Percentiles rank a stretch among this genome's conserved stretches.
Evolutionary conservation across 208 protist genomes (phyloP).

Genomic region (Acanthamoeba royreba): DNA sequence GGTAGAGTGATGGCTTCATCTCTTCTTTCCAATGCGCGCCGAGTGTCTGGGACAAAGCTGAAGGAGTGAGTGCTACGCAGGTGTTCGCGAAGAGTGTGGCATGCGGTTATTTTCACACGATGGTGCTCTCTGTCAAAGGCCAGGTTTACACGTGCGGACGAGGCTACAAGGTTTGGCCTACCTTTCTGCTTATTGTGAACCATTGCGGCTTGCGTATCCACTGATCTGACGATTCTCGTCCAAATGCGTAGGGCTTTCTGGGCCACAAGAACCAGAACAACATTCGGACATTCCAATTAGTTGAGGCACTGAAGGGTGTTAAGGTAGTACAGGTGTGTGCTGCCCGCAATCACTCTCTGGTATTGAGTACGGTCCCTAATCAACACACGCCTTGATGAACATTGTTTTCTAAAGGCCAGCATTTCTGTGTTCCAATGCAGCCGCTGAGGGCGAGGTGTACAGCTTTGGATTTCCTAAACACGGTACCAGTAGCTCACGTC

Average conservation of each 20-base stretch:
- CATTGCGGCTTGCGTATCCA: too few species aligned
- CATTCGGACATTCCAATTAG: not conserved
- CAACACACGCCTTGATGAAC: not conserved
- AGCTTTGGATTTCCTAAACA: slow-evolving; percentile 42
- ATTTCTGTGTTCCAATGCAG: not conserved
- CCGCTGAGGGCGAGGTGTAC: not conserved
- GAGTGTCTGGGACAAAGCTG: too few species aligned
- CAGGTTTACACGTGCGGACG: slow-evolving; percentile 12
- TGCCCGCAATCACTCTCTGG: slow-evolving; percentile 18
- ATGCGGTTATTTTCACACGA: slow-evolving; percentile 26
- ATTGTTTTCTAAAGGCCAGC: not conserved
- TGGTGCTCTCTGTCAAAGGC: not conserved
- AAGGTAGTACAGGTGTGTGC: not conserved
- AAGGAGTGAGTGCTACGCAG: too few species aligned
- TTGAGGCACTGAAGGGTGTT: not conserved
- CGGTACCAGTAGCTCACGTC: too few species aligned
- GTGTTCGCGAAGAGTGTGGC: not conserved
- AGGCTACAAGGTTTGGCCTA: not conserved
- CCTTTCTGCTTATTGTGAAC: not conserved
- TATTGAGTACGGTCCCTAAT: not conserved
- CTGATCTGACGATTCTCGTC: not conserved
- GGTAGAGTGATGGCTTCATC: too few species aligned
- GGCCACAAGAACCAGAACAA: slow-evolving; percentile 35
- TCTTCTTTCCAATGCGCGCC: too few species aligned
- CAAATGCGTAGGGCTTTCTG: not conserved